A percentile compares a stretch with the other conserved stretches of the same genome.
phyloP scores from a whole-genome alignment of 495 filamentous ascomycete species.

The Neurospora pannonica region DNA sequence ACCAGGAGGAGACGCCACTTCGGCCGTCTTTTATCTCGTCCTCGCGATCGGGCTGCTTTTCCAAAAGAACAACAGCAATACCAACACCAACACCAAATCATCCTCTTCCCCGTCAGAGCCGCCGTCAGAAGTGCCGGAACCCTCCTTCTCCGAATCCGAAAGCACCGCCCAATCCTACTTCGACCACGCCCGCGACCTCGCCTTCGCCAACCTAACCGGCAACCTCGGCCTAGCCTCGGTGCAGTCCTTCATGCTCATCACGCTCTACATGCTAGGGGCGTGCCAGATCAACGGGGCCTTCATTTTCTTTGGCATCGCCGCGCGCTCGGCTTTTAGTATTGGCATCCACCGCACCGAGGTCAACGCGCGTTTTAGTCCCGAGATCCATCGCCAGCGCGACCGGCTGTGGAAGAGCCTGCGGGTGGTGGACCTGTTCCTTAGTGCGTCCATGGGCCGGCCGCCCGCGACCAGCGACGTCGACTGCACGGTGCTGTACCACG shows the following conservation, averaged over 20 bases:
- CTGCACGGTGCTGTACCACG: constrained; percentile 37
- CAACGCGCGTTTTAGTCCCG: constrained; percentile 45
- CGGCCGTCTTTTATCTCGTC: constrained; percentile 49
- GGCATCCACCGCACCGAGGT: constrained; percentile 53
- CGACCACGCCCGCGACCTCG: constrained; percentile 45
- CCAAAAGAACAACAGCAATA: constrained; percentile 30
- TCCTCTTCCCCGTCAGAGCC: background rate
- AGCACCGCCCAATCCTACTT: constrained; percentile 43
- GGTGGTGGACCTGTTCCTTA: constrained; percentile 51
- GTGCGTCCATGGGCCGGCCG: constrained; percentile 50
- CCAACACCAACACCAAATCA: background rate
- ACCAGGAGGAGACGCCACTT: constrained; percentile 26
- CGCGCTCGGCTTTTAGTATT: constrained; percentile 49
- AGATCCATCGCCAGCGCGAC: constrained; percentile 40
- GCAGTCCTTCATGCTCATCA: constrained; percentile 49
- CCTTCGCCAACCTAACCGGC: constrained; percentile 45
- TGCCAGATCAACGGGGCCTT: constrained; percentile 55
- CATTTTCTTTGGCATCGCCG: constrained; percentile 48
- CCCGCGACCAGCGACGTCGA: constrained; percentile 51
- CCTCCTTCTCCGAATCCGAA: constrained; percentile 24
- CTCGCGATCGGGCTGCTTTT: constrained; percentile 44
- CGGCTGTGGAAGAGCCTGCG: constrained; percentile 53
- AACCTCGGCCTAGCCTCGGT: constrained; percentile 46
- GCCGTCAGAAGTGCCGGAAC: background rate
- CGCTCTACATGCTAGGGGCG: constrained; percentile 51